These are phyloP conservation scores for Tetradesmus obliquus DNA, from an alignment of 139 green algal species.

Conservation along the genomic window DNA sequence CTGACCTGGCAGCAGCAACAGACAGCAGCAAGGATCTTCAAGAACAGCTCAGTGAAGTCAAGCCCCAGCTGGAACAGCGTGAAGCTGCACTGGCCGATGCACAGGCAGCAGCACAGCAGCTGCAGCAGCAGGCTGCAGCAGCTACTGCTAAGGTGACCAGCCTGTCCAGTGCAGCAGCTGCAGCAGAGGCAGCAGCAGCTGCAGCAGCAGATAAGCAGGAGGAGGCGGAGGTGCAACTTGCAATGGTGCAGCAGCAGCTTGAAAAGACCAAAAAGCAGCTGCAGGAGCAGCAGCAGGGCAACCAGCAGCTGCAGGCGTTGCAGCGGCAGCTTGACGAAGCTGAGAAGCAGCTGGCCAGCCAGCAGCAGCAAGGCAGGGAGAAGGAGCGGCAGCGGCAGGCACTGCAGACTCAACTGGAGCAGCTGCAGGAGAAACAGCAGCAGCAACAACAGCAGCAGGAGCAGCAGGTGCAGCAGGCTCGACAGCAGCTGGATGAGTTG, in stretches of 20 bases:
- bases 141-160: neutral
- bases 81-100: neutral
- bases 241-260: constrained; percentile 11
- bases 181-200: constrained; percentile 32
- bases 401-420: neutral
- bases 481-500: neutral
- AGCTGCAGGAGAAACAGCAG: neutral
- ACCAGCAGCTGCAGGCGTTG: constrained; percentile 12
- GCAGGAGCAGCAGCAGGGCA: constrained; percentile 39
- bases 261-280: constrained; percentile 19
- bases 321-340: constrained; percentile 20
- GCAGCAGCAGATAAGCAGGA: neutral
- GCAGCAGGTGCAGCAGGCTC: neutral
- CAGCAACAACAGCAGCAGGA: neutral
- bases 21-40: neutral
- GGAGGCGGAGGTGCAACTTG: neutral
- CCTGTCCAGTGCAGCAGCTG: neutral
- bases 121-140: neutral
- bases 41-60: neutral
- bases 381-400: neutral
- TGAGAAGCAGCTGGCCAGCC: neutral
- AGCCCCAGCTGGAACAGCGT: neutral
- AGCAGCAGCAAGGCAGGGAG: neutral
- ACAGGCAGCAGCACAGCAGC: neutral
- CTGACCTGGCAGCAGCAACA: constrained; percentile 9